These are phyloP conservation scores for Aspergillus biplanus DNA, from an alignment of 495 filamentous ascomycete genomes.

Conservation along the genomic window DNA sequence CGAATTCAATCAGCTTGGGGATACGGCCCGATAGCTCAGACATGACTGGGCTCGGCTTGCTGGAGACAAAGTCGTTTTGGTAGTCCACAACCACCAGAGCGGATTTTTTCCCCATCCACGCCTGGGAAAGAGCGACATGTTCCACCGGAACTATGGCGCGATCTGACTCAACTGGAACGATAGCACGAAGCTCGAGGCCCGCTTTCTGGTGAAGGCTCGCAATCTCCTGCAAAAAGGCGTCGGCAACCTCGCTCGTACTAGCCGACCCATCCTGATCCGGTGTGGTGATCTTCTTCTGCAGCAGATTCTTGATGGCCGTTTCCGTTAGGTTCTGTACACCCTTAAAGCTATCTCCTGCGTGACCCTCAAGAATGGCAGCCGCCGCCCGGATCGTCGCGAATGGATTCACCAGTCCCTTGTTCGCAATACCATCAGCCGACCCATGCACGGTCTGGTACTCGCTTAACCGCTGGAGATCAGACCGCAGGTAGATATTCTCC, in stretches of 20 bases:
- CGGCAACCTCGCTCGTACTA: constrained; percentile 3
- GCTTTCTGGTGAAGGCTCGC: neutral
- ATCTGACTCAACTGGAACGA: neutral
- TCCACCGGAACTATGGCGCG: neutral
- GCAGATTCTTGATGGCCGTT: neutral
- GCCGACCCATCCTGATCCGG: constrained; percentile 9
- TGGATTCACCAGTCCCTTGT: constrained; percentile 4
- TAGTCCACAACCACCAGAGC: constrained; percentile 11
- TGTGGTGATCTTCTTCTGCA: neutral
- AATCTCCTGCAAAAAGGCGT: constrained; percentile 1
- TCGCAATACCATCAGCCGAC: constrained; percentile 5
- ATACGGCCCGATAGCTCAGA: constrained; percentile 1
- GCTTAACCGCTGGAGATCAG: neutral
- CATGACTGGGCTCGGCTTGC: constrained; percentile 1
- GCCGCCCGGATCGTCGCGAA: constrained; percentile 13
- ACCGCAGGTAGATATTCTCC: constrained; percentile 7
- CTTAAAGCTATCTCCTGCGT: neutral
- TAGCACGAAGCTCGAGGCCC: neutral
- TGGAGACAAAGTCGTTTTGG: constrained; percentile 16
- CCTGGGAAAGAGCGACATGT: neutral
- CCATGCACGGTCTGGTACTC: constrained; percentile 15
- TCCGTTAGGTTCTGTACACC: constrained; percentile 1
- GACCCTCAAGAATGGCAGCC: constrained; percentile 6
- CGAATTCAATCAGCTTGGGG: neutral
- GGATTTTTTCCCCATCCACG: neutral